These are phyloP conservation scores for Septoria linicola DNA, from an alignment of 2,329 filamentous ascomycete species.

Conservation along the genomic window DNA sequence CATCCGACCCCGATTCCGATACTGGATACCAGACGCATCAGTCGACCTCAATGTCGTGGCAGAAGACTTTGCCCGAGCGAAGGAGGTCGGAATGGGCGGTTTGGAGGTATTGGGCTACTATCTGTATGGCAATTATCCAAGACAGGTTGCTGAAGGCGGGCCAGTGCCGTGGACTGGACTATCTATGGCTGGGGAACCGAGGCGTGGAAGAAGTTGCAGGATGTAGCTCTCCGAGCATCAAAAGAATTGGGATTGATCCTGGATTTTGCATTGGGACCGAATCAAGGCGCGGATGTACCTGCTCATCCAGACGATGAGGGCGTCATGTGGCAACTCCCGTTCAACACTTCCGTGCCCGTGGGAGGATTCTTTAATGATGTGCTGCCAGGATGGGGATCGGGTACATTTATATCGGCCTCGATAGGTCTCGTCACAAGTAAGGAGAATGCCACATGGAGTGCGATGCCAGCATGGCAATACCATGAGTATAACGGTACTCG, in stretches of 20 bases:
- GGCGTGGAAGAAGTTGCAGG: conserved; percentile 37
- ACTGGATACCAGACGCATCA: conserved; percentile 44
- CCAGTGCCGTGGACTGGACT: conserved; percentile 39
- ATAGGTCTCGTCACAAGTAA: conserved; percentile 19
- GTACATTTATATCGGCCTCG: conserved; percentile 31
- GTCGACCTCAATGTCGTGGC: conserved; percentile 34
- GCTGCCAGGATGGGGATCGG: conserved; percentile 43
- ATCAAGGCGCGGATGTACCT: conserved; percentile 51
- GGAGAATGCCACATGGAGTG: conserved; percentile 16
- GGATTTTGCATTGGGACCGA: conserved; percentile 50
- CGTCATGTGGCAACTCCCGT: conserved; percentile 37
- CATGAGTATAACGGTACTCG: conserved; percentile 29
- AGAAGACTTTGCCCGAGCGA: conserved; percentile 38
- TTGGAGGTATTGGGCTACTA: conserved; percentile 45
- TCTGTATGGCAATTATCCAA: conserved; percentile 38
- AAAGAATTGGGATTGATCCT: conserved; percentile 42
- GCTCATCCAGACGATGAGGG: conserved; percentile 38
- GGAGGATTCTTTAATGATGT: conserved; percentile 34
- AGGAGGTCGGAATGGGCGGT: conserved; percentile 40
- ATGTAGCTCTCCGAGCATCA: conserved; percentile 38
- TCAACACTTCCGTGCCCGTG: conserved; percentile 35
- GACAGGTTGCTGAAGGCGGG: conserved; percentile 23
- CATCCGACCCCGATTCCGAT: conserved; percentile 38
- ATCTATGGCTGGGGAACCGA: conserved; percentile 44
- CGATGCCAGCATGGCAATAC: conserved; percentile 17